Evolutionary conservation across 2,329 filamentous ascomycete genomes (phyloP).

Genomic region (Neophaeococcomyces mojaviensis): DNA sequence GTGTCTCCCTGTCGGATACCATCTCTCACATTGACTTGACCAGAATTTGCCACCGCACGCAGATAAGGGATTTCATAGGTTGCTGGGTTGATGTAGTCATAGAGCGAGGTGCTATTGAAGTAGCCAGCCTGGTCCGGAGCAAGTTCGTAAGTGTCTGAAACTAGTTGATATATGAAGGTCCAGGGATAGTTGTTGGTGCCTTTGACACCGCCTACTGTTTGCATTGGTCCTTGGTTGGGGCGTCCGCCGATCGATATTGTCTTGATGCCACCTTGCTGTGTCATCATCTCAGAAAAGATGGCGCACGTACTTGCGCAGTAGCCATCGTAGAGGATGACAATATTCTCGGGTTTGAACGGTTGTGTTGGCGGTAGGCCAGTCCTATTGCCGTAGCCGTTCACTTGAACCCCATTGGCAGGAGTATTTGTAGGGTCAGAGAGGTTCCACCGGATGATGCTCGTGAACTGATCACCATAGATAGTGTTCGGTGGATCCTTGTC

Average conservation of each 20-base stretch:
- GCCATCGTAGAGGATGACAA: constrained; percentile 42
- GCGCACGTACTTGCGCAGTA: constrained; percentile 54
- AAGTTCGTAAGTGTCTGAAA: not conserved
- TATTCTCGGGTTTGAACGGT: constrained; percentile 52
- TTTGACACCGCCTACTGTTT: constrained; percentile 59
- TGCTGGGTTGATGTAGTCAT: constrained; percentile 7
- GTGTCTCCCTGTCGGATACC: constrained; percentile 39
- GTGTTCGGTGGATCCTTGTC: constrained; percentile 37
- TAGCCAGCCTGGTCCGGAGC: constrained; percentile 1
- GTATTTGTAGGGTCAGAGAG: constrained; percentile 36
- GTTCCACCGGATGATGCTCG: constrained; percentile 49
- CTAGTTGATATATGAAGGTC: constrained; percentile 2
- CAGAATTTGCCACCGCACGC: constrained; percentile 15
- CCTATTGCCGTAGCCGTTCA: constrained; percentile 45
- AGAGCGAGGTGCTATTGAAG: constrained; percentile 16
- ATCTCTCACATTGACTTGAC: constrained; percentile 39
- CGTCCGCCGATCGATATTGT: constrained; percentile 55
- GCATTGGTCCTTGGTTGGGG: constrained; percentile 48
- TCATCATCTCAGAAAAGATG: constrained; percentile 49
- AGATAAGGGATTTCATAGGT: constrained; percentile 13
- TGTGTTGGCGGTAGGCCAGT: constrained; percentile 36
- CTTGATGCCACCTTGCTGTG: constrained; percentile 46
- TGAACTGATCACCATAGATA: constrained; percentile 48
- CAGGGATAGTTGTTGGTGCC: constrained; percentile 31
- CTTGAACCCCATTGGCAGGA: constrained; percentile 25